phyloP scores from a whole-genome alignment of 192 early-diverging fungal genomes.

The Backusella sp. region DNA sequence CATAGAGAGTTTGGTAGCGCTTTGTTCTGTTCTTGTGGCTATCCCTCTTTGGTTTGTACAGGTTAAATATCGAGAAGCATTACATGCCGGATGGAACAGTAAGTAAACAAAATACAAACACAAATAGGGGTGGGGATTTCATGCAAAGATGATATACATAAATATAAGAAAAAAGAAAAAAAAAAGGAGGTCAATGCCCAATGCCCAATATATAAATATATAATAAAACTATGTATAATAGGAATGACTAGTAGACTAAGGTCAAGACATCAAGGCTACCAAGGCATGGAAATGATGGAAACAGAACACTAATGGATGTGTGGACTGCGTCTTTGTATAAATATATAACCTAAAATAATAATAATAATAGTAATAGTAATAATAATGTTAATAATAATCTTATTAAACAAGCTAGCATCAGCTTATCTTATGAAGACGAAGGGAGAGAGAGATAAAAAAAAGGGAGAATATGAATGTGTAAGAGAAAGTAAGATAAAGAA shows the following conservation, averaged over 20 bases:
- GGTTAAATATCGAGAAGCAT: slow-evolving; percentile 39
- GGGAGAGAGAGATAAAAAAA: background rate
- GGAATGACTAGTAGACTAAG: slow-evolving; percentile 7
- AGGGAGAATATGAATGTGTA: background rate
- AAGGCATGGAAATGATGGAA: slow-evolving; percentile 29
- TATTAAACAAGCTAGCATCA: background rate
- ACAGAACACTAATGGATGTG: background rate
- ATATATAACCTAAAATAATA: slow-evolving; percentile 6
- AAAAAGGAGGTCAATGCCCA: background rate
- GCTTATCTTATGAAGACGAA: background rate
- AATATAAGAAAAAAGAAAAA: background rate
- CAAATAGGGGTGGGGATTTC: background rate
- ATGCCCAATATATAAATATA: background rate
- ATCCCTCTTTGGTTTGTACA: slow-evolving; percentile 54
- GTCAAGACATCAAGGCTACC: slow-evolving; percentile 15
- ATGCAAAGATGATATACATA: background rate
- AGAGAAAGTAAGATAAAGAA: background rate
- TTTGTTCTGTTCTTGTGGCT: slow-evolving; percentile 49
- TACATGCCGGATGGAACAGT: slow-evolving; percentile 39
- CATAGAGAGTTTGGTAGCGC: slow-evolving; percentile 44
- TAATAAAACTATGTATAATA: background rate
- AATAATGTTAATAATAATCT: background rate
- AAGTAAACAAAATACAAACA: background rate
- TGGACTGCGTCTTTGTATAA: slow-evolving; percentile 1
- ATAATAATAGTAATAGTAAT: background rate